Conservation (phyloP, 2,329 filamentous ascomycete genomes). For the Colletotrichum gigasporum region DNA sequence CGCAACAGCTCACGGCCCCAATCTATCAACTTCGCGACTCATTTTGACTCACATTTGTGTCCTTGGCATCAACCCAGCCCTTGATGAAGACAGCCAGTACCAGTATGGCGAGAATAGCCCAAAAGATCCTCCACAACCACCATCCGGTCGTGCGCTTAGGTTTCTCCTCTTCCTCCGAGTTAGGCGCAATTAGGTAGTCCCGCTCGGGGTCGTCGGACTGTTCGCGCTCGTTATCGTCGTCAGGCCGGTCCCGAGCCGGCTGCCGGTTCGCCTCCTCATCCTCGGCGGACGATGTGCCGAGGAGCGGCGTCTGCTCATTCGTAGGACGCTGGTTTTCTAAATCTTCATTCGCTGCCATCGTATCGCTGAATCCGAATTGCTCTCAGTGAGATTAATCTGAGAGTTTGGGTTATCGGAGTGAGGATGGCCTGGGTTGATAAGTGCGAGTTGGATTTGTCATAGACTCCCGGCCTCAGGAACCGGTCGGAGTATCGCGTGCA, state of each 20-base stretch:
- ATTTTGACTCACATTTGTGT: slow-evolving; percentile 47
- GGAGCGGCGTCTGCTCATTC: slow-evolving; percentile 36
- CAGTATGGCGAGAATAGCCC: slow-evolving; percentile 42
- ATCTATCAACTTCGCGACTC: not conserved
- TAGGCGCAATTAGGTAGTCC: slow-evolving; percentile 4
- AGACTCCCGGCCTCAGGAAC: slow-evolving; percentile 20
- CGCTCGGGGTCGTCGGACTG: slow-evolving; percentile 23
- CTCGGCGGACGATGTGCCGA: slow-evolving; percentile 18
- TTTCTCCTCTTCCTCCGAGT: slow-evolving; percentile 1
- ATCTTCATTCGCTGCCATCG: slow-evolving; percentile 11
- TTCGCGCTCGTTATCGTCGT: slow-evolving; percentile 14
- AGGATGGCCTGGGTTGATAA: not conserved
- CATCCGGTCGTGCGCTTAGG: slow-evolving; percentile 34
- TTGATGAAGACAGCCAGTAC: slow-evolving; percentile 51
- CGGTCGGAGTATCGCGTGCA: slow-evolving; percentile 26
- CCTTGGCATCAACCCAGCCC: slow-evolving; percentile 54
- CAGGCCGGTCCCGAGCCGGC: not conserved
- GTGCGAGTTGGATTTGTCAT: slow-evolving; percentile 3
- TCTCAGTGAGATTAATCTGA: not conserved
- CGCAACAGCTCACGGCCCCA: not conserved
- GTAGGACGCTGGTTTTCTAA: slow-evolving; percentile 13
- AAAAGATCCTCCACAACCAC: slow-evolving; percentile 48
- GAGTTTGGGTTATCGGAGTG: not conserved
- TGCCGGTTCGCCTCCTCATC: slow-evolving; percentile 2
- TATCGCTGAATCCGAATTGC: too few relatives aligned